Evolutionary conservation across 2,329 filamentous ascomycete species (phyloP).

Genomic region (Ambrosiella beaveri): DNA sequence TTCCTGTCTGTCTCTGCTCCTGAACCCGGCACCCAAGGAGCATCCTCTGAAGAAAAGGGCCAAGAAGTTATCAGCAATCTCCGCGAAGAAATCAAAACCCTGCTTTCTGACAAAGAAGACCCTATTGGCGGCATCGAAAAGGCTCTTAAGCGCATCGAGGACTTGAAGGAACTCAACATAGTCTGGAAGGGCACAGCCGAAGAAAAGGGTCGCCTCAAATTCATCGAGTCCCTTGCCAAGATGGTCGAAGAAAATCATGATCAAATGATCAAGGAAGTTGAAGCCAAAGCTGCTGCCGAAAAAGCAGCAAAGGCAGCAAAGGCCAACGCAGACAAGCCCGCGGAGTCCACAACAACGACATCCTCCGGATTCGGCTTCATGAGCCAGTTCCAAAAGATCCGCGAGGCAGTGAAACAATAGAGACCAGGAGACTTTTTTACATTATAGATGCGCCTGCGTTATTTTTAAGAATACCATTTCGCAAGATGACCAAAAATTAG

Average conservation of each 20-base stretch:
- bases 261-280: constrained; percentile 35
- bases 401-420: constrained; percentile 28
- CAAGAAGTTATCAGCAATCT: constrained; percentile 59
- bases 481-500: background rate
- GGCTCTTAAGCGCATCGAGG: constrained; percentile 56
- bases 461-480: background rate
- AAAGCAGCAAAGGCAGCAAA: constrained; percentile 21
- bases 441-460: background rate
- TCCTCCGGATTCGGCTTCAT: constrained; percentile 34
- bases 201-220: constrained; percentile 65
- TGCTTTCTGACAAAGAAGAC: constrained; percentile 42
- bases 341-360: constrained; percentile 25
- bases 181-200: constrained; percentile 95
- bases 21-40: constrained; percentile 43
- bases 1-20: constrained; percentile 84
- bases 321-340: background rate
- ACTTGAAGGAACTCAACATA: constrained; percentile 55
- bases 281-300: constrained; percentile 23
- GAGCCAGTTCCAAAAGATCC: constrained; percentile 44
- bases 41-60: constrained; percentile 70
- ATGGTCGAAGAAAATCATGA: constrained; percentile 61
- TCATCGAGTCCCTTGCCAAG: constrained; percentile 67
- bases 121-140: constrained; percentile 52
- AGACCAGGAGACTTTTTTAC: background rate
- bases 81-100: constrained; percentile 50